A percentile compares a stretch with the other conserved stretches of the same genome.
These are phyloP conservation scores for Annulohypoxylon bovei DNA, from an alignment of 495 filamentous ascomycete genomes.

Conservation along the genomic window DNA sequence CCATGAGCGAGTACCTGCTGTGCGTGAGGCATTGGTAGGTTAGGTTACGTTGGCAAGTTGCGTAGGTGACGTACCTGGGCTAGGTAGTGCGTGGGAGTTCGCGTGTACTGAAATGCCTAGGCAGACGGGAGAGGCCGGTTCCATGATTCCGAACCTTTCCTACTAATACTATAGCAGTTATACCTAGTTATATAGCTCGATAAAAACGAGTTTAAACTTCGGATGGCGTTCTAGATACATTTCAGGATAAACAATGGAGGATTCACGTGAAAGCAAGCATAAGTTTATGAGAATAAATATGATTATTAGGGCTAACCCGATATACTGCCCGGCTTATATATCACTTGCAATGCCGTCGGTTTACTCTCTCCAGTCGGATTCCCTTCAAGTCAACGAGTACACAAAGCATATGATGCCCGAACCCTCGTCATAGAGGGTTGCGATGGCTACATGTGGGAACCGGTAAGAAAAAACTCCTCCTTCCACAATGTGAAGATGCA, in stretches of 20 bases:
- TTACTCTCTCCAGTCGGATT: conserved; percentile 24
- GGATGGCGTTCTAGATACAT: neutral
- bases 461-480: conserved; percentile 30
- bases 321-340: conserved; percentile 32
- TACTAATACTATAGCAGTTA: neutral
- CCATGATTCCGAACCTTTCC: neutral
- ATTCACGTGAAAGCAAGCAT: neutral
- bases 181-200: neutral
- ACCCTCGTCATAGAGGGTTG: conserved; percentile 1
- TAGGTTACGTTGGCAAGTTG: neutral
- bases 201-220: neutral
- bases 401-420: conserved; percentile 43
- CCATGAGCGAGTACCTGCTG: conserved; percentile 67
- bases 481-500: conserved; percentile 41
- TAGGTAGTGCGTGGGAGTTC: neutral
- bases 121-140: neutral
- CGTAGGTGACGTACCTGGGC: no score
- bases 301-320: conserved; percentile 35
- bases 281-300: conserved; percentile 9
- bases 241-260: neutral
- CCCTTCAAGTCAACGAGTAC: conserved; percentile 39
- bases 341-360: conserved; percentile 10
- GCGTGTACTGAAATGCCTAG: neutral
- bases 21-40: conserved; percentile 67
- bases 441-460: conserved; percentile 47